Base-by-base conservation (phyloP, 495 filamentous ascomycete species). In the Aspergillus leporis region DNA sequence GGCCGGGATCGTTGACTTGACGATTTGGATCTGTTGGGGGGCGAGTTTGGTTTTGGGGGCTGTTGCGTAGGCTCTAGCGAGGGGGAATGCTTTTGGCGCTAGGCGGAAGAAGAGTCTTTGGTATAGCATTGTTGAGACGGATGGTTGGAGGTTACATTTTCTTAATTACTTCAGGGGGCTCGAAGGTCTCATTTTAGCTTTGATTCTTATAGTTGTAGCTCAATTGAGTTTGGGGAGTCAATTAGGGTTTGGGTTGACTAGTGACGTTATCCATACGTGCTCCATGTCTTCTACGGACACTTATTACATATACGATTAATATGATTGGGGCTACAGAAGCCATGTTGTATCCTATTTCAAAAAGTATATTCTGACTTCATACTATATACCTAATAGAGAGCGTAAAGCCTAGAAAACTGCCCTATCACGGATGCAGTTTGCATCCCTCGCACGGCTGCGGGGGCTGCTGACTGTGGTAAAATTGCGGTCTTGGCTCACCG, bases 1-100 rank as follows among this genome's bases (percentile, higher is more conserved):
- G 5, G 87, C 80, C 7, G 85, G 66, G 53, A 69, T 62, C 6
- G 66, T 69, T 14, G 66, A 45, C 31, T 66, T 69, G 32, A 69
- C 56, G 48, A 65, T 66, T 23, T 66, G 53, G 52, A 62, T 66
- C 43, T 69, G 64, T 40, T 69, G 53, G 3, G 63, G 55, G 1
- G 56, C 61, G 13, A 66, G 60, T 18, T 41, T 41, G 38, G 38
- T 18, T 41, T 18, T 41, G 38, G 38, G 5, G 14, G 38, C 6
- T 1, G 38, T 41, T n/a, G 38, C n/a, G 38, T n/a, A 41, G 38
- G 38, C 14, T 5, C 38, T 16, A 6, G 14, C 3, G 16, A n/a
- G 38, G 4, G 16, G 14, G 38, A 41, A n/a, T 3, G 38, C 38
- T 14, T 41, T 16, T 16, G 38, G 38, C 14, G 6, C 8, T 2